These are phyloP conservation scores for Citeromyces hawaiiensis DNA, from an alignment of 1,139 yeast genomes.

Conservation along the genomic window DNA sequence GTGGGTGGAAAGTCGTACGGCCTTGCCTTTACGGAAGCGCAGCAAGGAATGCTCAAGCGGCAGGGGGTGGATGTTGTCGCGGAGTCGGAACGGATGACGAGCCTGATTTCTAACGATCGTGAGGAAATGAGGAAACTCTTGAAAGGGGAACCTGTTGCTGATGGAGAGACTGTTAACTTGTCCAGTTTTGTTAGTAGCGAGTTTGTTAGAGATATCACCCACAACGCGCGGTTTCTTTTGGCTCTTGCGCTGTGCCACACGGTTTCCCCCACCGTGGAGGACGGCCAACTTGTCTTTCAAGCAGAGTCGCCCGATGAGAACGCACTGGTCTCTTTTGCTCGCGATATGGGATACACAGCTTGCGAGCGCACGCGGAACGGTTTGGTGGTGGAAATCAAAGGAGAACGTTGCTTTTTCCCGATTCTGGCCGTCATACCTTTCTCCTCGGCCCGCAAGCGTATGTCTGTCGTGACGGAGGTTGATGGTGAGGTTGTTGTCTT, in stretches of 20 bases:
- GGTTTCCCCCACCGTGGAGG: slow-evolving; percentile 30
- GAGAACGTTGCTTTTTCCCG: slow-evolving; percentile 27
- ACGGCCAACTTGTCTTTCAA: slow-evolving; percentile 24
- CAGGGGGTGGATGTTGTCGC: slow-evolving; percentile 68
- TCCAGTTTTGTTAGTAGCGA: slow-evolving; percentile 34
- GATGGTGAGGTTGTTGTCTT: slow-evolving; percentile 16
- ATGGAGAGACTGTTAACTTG: slow-evolving; percentile 23
- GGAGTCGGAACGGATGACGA: slow-evolving; percentile 51
- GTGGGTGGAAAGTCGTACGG: slow-evolving; percentile 68
- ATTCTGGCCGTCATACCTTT: slow-evolving; percentile 39
- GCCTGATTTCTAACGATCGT: slow-evolving; percentile 50
- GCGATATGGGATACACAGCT: slow-evolving; percentile 39
- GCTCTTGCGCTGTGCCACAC: slow-evolving; percentile 46
- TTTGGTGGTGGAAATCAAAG: slow-evolving; percentile 27
- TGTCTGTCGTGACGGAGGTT: slow-evolving; percentile 36
- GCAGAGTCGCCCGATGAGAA: slow-evolving; percentile 60
- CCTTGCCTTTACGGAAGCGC: slow-evolving; percentile 89
- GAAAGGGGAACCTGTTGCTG: slow-evolving; percentile 12
- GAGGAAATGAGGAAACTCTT: slow-evolving; percentile 40
- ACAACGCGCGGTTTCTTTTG: slow-evolving; percentile 36
- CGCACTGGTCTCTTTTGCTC: slow-evolving; percentile 47
- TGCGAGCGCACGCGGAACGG: slow-evolving; percentile 32
- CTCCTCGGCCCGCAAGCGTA: slow-evolving; percentile 43
- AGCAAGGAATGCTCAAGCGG: slow-evolving; percentile 84
- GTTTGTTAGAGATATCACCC: slow-evolving; percentile 24